phyloP scores from a whole-genome alignment of 768 basidiomycete genomes.

The Boletus tylopilopsis region DNA sequence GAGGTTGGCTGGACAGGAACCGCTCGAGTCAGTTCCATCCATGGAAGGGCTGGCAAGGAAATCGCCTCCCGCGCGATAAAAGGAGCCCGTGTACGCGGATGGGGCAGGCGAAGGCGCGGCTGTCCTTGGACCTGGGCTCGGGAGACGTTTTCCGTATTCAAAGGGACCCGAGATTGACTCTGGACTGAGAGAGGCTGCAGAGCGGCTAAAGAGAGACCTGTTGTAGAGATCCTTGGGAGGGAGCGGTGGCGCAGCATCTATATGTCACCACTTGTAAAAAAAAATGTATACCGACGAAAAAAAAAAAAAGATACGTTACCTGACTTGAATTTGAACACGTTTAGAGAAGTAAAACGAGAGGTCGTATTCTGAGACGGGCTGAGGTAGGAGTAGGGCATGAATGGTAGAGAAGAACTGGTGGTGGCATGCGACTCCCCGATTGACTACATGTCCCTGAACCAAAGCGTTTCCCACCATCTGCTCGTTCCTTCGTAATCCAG shows the following conservation, averaged over 20 bases:
- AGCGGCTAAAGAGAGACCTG: slow-evolving; percentile 38
- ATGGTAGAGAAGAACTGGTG: too few species aligned
- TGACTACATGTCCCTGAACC: too few species aligned
- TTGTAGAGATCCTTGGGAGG: slow-evolving; percentile 59
- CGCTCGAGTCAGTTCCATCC: slow-evolving; percentile 28
- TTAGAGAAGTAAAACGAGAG: slow-evolving; percentile 40
- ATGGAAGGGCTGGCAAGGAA: slow-evolving; percentile 13
- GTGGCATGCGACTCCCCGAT: too few species aligned
- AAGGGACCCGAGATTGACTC: slow-evolving; percentile 13
- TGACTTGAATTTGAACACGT: slow-evolving; percentile 38
- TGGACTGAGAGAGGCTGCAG: slow-evolving; percentile 36
- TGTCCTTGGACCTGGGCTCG: neutral
- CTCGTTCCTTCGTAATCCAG: slow-evolving; percentile 5
- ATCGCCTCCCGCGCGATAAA: slow-evolving; percentile 9
- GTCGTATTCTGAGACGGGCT: slow-evolving; percentile 19
- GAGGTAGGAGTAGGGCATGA: neutral
- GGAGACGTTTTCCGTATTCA: slow-evolving; percentile 4
- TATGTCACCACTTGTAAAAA: too few species aligned
- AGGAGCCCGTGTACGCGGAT: slow-evolving; percentile 16
- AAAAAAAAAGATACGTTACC: neutral
- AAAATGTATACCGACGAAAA: neutral
- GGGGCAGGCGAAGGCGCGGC: slow-evolving; percentile 14
- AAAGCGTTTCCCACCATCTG: slow-evolving; percentile 25
- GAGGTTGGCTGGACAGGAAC: slow-evolving; percentile 13
- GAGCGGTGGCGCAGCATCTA: slow-evolving; percentile 36